Base-by-base conservation (phyloP, 2,329 filamentous ascomycete genomes). In the Botrytis galanthina region DNA sequence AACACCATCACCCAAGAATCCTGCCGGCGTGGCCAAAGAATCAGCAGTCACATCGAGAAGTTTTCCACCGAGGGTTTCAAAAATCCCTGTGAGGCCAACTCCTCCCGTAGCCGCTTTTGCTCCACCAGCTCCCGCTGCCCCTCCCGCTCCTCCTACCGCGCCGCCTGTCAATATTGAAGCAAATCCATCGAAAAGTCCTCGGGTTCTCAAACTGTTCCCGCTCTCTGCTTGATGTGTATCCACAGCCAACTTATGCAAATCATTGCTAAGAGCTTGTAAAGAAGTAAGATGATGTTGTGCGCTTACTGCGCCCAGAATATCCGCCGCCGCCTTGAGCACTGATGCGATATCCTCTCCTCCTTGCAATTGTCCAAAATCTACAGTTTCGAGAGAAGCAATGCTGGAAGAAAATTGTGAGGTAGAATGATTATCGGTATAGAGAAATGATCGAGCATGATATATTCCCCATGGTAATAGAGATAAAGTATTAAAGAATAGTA, bases 401-500 rank as follows among this genome's bases (percentile, higher is more conserved):
- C 42, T 35, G n/a, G 61, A 32, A 29, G 48, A 63, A 14, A 29
- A 60, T 14, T 46, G 37, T 39, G 70, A 59, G 39, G 22, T 26
- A 48, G 46, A 18, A 29, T 67, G 48, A 18, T 68, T 22, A 44
- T 68, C 12, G 37, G 48, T 20, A 16, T 68, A 6, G 26, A 72
- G 35, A 37, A 68, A 68, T 59, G 70, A 67, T 20, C 39, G 37
- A 3, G 46, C 22, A 35, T 72, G 70, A 29, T 59, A 37, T n/a
- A 72, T 48, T 22, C 70, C 62, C 61, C 48, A 72, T 39, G 70
- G 70, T 6, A 72, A 26, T 29, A 72, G 35, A n/a, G 62, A 67
- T 26, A 72, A 16, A 20, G 70, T 72, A 72, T 72, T 72, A 46
- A 72, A 42, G 22, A 72, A 68, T 5, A 72, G 60, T 32, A 72